Evolutionary conservation across 192 early-diverging fungal species (phyloP).

Genomic region (Cladochytrium replicatum): DNA sequence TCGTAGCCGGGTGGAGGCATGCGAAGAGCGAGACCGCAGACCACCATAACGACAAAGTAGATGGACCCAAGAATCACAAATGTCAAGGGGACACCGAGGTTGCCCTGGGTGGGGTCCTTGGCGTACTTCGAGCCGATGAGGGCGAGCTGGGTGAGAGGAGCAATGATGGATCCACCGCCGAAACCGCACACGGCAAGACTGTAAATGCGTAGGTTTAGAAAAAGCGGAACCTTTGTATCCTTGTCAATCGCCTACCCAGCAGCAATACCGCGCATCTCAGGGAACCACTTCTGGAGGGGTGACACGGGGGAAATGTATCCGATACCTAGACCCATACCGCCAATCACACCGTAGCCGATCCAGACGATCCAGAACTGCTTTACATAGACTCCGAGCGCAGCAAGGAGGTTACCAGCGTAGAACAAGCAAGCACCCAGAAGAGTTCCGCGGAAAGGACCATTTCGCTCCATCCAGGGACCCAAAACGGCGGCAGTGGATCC

Average conservation of each 20-base stretch:
- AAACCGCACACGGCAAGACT: constrained; percentile 70
- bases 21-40: constrained; percentile 16
- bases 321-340: constrained; percentile 59
- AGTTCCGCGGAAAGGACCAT: constrained; percentile 57
- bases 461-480: constrained; percentile 72
- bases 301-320: constrained; percentile 68
- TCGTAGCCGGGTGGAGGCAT: constrained; percentile 49
- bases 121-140: constrained; percentile 33
- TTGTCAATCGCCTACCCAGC: too few species aligned
- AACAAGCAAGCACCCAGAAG: constrained; percentile 54
- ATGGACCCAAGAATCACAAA: constrained; percentile 54
- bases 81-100: constrained; percentile 42
- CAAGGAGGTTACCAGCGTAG: constrained; percentile 56
- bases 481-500: constrained; percentile 59
- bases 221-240: too few species aligned
- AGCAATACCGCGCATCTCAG: constrained; percentile 62
- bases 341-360: constrained; percentile 64
- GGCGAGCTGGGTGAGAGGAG: constrained; percentile 50
- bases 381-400: constrained; percentile 44
- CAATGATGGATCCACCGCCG: constrained; percentile 60
- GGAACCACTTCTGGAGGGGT: constrained; percentile 73
- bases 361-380: constrained; percentile 37
- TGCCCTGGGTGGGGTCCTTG: constrained; percentile 8
- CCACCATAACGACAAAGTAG: constrained; percentile 50
- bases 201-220: too few species aligned